Evolutionary conservation across 164 flowering plant genomes (phyloP), one percentile per base, ranked within the genome.

Genomic region (Berberis thunbergii): DNA sequence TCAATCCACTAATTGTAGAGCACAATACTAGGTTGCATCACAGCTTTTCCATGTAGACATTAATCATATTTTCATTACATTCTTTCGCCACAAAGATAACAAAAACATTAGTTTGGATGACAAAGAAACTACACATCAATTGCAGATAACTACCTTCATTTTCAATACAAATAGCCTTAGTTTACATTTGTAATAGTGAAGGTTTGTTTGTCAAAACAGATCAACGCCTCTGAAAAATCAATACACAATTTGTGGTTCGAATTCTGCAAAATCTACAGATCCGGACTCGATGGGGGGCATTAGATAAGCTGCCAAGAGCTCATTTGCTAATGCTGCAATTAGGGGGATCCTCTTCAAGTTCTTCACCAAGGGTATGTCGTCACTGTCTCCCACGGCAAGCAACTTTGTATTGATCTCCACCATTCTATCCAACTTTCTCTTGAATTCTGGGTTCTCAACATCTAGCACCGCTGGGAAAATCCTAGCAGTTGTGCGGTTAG

Each of bases 361-460:
- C 85, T 87, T 89, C 67, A 92, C 89, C 41, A 92, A 69, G 1
- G 86, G 70, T 65, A 74, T 77, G 62, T 86, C 98, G 0, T 84
- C 70, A 11, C 57, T 80, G 67, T 86, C 82, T n/a, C 90, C 84
- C n/a, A 81, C 74, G 1, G 97, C 94, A 45, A 79, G 5, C 49
- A 93, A 64, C 76, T 88, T 73, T 74, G 77, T 13, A 75, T 88
- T 89, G 48, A 93, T 93, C 76, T 74, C 96, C 59, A 88, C 98
- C 98, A 93, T 93, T 40, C 92, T 40, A 59, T 93, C 96, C 78
- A 93, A 71, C 81, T 82, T 93, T 77, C 89, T 81, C 84, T 88
- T 90, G 84, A 93, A 93, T 71, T 93, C 98, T 3, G 97, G 97
- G 80, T 93, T 93, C 86, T 90, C 98, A 45, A 93, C 98, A 49